phyloP scores from a whole-genome alignment of 176 grass and related monocot species.

The Ampelocalamus luodianensis region DNA sequence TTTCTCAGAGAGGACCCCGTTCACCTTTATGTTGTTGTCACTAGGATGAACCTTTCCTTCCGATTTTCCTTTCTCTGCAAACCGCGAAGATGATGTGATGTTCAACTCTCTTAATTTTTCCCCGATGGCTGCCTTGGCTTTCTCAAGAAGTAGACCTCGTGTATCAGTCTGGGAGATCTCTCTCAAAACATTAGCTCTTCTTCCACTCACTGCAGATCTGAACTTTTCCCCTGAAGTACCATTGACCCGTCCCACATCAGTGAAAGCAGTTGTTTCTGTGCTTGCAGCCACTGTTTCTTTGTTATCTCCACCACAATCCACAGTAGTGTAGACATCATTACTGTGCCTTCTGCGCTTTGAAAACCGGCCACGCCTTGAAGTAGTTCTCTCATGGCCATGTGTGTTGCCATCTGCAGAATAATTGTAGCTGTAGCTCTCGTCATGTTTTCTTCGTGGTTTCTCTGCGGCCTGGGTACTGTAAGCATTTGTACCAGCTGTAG shows the following conservation, averaged over 20 bases:
- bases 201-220: conserved; percentile 57
- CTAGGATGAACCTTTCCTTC: conserved; percentile 46
- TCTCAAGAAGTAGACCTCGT: conserved; percentile 65
- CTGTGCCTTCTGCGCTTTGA: conserved; percentile 56
- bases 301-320: conserved; percentile 51
- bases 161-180: conserved; percentile 70
- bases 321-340: conserved; percentile 43
- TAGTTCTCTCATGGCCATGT: conserved; percentile 50
- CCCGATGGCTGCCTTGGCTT: conserved; percentile 55
- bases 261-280: conserved; percentile 47
- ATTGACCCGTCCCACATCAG: conserved; percentile 49
- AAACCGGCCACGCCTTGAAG: conserved; percentile 52
- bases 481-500: conserved; percentile 51
- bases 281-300: conserved; percentile 46
- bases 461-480: conserved; percentile 43
- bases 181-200: conserved; percentile 61
- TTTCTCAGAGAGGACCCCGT: conserved; percentile 39
- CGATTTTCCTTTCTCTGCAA: conserved; percentile 47
- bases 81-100: conserved; percentile 36
- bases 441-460: conserved; percentile 53
- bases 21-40: conserved; percentile 53
- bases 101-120: conserved; percentile 66
- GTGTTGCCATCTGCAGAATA: conserved; percentile 47
- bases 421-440: conserved; percentile 49
- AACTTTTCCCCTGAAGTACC: conserved; percentile 52